Evolutionary conservation across 2,329 filamentous ascomycete genomes (phyloP), one percentile per base, ranked within the genome.

Genomic region (Fusarium tuaranense): DNA sequence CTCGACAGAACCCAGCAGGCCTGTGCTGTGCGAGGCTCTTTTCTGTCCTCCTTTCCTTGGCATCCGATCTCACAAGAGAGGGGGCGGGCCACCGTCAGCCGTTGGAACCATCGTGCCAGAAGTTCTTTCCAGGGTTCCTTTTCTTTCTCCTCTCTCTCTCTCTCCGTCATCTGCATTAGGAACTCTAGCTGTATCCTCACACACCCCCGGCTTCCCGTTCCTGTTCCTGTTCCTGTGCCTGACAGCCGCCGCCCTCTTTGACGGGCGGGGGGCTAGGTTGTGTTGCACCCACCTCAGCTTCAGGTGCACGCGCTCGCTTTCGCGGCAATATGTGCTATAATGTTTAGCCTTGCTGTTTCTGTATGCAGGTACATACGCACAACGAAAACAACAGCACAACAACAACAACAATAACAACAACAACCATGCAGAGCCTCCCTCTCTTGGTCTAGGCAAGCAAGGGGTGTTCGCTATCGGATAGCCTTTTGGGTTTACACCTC

Each of bases 261-360:
- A 69, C 70, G 63, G 68, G 53, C 53, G 74, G 75, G 76, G 72
- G 48, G 32, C 8, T 13, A 12, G 69, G 67, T 75, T 67, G 70
- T 65, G 77, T 78, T 78, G 73, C 77, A 78, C 78, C 73, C 39
- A 78, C 77, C 61, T 78, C 77, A 78, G 77, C 77, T 78, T 78
- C 77, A 78, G 77, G 76, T 78, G 70, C 34, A 62, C 36, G 59
- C 53, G 22, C 57, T 62, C 63, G 64, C 63, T 62, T 61, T 59
- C 67, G 59, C 58, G 48, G 68, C 67, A 71, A 71, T 71, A 71
- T 51, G 44, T 57, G 25, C 25, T 53, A 53, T 53, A 48, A 25
- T 34, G 20, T 58, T 18, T 51, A 46, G 39, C 41, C 39, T 48
- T 51, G 53, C 59, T 36, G 53, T 36, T 34, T 22, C 44, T 36